Percentiles rank a stretch among this genome's conserved stretches.
Conservation (phyloP, 1,284 basidiomycete species). For the Peniophora sp. region DNA sequence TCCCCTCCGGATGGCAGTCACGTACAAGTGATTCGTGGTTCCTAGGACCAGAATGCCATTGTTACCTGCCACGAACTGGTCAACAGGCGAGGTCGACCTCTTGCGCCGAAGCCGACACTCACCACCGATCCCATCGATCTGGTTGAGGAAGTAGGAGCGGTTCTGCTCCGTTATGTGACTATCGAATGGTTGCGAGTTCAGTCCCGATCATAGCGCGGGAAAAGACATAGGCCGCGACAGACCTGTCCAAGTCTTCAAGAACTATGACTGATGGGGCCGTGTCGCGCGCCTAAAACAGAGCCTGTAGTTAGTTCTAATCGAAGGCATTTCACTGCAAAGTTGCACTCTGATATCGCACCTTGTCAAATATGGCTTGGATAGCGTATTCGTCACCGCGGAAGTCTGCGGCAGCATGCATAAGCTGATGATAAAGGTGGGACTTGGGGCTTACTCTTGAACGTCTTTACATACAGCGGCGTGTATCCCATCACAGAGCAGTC, state of each 20-base stretch:
- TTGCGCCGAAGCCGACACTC: too few species aligned
- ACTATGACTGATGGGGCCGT: constrained; percentile 68
- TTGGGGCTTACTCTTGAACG: constrained; percentile 46
- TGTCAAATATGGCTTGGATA: constrained; percentile 57
- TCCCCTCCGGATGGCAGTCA: constrained; percentile 64
- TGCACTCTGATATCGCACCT: constrained; percentile 21
- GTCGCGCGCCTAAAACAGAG: constrained; percentile 49
- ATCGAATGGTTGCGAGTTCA: too few species aligned
- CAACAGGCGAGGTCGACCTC: too few species aligned
- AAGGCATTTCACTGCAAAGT: too few species aligned
- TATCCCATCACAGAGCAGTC: constrained; percentile 51
- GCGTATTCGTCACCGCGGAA: constrained; percentile 58
- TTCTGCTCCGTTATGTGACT: constrained; percentile 70
- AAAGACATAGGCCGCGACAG: too few species aligned
- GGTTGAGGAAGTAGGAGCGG: constrained; percentile 80
- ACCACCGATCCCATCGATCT: constrained; percentile 54
- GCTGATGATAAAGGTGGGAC: neutral
- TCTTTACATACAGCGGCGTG: constrained; percentile 71
- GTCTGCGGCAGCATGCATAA: constrained; percentile 25
- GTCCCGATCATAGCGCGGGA: too few species aligned
- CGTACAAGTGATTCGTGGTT: constrained; percentile 80
- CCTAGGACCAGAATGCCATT: constrained; percentile 73
- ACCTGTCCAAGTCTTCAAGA: constrained; percentile 67
- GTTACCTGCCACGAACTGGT: constrained; percentile 68
- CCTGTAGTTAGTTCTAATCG: too few species aligned